phyloP scores from a whole-genome alignment of 2,329 filamentous ascomycete species.

The Curvularia spicifera region DNA sequence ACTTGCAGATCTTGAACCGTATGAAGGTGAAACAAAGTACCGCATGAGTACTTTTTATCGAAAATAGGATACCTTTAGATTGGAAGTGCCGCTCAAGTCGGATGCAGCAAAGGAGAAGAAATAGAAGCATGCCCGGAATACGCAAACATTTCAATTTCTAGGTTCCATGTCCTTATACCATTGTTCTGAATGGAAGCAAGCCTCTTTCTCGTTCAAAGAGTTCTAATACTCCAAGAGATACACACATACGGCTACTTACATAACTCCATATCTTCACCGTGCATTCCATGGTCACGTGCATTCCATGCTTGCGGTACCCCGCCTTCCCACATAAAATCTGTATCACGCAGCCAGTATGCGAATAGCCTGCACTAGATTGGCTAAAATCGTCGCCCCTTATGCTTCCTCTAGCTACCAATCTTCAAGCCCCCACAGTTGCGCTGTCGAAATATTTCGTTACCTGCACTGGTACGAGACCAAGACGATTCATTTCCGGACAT shows the following conservation, averaged over 20 bases:
- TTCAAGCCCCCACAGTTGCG: no score
- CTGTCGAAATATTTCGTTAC: no score
- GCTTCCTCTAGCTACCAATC: no score
- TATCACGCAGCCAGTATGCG: no score
- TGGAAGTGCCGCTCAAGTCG: no score
- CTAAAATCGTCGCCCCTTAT: no score
- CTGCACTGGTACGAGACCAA: no score
- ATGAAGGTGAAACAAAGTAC: constrained; percentile 64
- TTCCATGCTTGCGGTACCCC: no score
- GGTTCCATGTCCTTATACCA: not conserved
- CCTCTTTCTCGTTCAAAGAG: not conserved
- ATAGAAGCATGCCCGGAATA: not conserved
- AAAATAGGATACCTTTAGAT: constrained; percentile 8
- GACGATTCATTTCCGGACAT: not conserved
- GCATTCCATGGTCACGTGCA: no score
- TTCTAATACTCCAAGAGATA: not conserved
- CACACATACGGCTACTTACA: not conserved
- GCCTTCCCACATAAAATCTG: no score
- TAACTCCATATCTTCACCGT: not conserved
- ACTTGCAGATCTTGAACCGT: constrained; percentile 58
- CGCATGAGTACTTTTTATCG: constrained; percentile 54
- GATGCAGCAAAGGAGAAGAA: not conserved
- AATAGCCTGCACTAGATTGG: no score
- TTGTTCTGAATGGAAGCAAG: not conserved
- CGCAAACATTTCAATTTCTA: not conserved